Evolutionary conservation across 108 stramenopile species (phyloP).

Genomic region (Skeletonema marinoi): DNA sequence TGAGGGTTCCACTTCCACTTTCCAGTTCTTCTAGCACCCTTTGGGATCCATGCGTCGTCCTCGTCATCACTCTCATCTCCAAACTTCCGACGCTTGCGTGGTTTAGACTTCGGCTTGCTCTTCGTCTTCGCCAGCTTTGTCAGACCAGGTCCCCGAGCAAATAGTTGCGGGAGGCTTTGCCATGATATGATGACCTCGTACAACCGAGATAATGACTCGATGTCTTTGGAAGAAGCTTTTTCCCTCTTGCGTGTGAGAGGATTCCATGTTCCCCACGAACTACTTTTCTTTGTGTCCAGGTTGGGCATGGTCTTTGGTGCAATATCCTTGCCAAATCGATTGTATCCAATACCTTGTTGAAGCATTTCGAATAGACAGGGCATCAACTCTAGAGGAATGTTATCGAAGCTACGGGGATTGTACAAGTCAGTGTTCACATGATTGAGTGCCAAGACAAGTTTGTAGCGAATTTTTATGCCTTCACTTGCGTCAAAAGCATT

Average conservation of each 20-base stretch:
- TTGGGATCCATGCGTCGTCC: not conserved
- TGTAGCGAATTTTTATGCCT: not conserved
- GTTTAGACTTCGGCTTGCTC: not conserved
- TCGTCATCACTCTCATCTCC: not conserved
- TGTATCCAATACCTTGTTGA: not conserved
- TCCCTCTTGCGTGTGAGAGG: not conserved
- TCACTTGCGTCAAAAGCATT: not conserved
- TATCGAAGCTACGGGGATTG: not conserved
- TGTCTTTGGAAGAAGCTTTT: not conserved
- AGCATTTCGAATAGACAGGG: not conserved
- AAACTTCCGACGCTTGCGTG: not conserved
- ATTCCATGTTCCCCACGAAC: not conserved
- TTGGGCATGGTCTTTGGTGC: not conserved
- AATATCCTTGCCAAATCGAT: not conserved
- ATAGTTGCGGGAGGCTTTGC: conserved; percentile 4
- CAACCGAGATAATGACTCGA: not conserved
- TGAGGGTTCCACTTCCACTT: not conserved
- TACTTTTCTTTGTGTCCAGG: not conserved
- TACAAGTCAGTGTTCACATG: not conserved
- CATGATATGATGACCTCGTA: not conserved
- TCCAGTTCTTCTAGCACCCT: not conserved
- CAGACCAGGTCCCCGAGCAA: not conserved
- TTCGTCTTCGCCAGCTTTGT: not conserved
- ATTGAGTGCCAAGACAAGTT: not conserved
- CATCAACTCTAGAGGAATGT: conserved; percentile 1